These are phyloP conservation scores for Lactifluus volemus DNA, from an alignment of 768 basidiomycete genomes.

Conservation along the genomic window DNA sequence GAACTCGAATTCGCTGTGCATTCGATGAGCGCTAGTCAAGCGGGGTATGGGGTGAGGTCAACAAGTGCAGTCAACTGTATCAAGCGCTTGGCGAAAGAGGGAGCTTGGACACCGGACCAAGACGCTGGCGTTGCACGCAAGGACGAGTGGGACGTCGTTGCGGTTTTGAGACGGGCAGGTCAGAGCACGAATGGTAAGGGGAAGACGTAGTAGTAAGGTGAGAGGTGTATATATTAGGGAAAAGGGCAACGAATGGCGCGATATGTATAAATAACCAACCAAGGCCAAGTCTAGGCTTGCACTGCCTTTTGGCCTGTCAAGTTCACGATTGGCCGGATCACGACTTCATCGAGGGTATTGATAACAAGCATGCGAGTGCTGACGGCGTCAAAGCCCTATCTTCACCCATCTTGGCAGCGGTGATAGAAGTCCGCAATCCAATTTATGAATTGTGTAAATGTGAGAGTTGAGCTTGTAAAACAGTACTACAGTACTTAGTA, in stretches of 20 bases:
- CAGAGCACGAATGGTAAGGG: neutral
- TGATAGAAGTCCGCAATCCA: neutral
- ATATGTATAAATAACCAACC: neutral
- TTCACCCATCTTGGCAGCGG: neutral
- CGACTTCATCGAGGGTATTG: neutral
- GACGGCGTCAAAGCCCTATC: too few species aligned
- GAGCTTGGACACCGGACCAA: neutral
- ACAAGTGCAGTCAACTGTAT: neutral
- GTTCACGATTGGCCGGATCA: neutral
- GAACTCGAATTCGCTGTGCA: constrained; percentile 41
- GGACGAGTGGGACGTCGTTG: constrained; percentile 3
- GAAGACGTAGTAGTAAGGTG: neutral
- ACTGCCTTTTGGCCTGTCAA: too few species aligned
- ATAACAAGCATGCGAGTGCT: neutral
- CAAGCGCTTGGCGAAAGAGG: neutral
- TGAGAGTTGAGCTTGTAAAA: neutral
- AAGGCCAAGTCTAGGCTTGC: neutral
- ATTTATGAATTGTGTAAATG: neutral
- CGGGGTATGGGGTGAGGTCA: constrained; percentile 37
- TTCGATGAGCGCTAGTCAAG: constrained; percentile 40
- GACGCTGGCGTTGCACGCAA: neutral
- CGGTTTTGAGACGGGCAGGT: neutral
- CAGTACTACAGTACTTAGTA: neutral
- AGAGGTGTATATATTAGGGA: neutral
- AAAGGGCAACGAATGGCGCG: neutral